phyloP scores from a whole-genome alignment of 768 basidiomycete genomes.

The Guyanaporus albipodus region DNA sequence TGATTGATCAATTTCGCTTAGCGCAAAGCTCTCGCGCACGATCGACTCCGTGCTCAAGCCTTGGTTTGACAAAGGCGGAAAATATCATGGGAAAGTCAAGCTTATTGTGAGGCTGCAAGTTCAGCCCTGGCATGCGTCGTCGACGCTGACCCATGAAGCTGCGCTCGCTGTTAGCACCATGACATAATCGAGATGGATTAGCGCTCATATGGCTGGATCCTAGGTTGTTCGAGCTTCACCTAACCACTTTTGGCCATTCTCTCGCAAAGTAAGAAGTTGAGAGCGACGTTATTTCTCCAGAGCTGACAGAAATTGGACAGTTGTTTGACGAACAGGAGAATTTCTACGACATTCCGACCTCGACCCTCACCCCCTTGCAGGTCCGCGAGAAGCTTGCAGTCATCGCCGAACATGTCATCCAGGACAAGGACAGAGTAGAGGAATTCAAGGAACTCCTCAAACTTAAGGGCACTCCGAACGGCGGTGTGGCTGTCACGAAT shows the following conservation, averaged over 20 bases:
- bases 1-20: constrained; percentile 20
- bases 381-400: constrained; percentile 69
- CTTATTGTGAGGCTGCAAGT: constrained; percentile 66
- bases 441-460: constrained; percentile 60
- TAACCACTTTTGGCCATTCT: constrained; percentile 76
- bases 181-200: neutral
- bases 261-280: constrained; percentile 47
- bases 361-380: constrained; percentile 61
- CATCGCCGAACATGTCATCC: constrained; percentile 54
- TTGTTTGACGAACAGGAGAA: constrained; percentile 71
- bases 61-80: constrained; percentile 51
- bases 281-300: neutral
- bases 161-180: constrained; percentile 59
- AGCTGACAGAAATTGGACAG: constrained; percentile 34
- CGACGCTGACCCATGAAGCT: constrained; percentile 77
- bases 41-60: constrained; percentile 63
- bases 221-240: constrained; percentile 71
- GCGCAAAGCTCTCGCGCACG: constrained; percentile 56
- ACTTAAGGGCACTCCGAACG: constrained; percentile 65
- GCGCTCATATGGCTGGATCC: neutral
- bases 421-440: constrained; percentile 41
- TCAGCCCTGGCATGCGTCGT: constrained; percentile 78
- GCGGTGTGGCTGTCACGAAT: constrained; percentile 77
- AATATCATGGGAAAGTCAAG: constrained; percentile 71
- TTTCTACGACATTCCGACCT: constrained; percentile 76